Evolutionary conservation across 441 rosid species (phyloP).

Genomic region (Bocquillonia castaneifolia): DNA sequence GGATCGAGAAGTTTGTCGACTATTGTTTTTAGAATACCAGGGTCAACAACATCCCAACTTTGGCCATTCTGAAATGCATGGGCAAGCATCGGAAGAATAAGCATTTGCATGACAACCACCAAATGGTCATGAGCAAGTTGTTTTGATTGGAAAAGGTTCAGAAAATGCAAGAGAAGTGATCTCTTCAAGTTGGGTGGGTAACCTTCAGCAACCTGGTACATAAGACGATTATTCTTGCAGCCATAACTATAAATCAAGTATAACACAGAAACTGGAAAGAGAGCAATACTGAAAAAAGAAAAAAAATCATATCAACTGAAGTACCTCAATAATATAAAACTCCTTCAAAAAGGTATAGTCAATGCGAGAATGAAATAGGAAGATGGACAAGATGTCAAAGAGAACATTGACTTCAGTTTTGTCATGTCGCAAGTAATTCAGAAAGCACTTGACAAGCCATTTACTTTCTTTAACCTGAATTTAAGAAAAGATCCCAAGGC

Average conservation of each 20-base stretch:
- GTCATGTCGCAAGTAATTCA: conserved; percentile 83
- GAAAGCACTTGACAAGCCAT: conserved; percentile 99
- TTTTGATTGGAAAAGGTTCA: conserved; percentile 84
- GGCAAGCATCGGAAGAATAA: conserved; percentile 95
- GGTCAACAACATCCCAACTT: conserved; percentile 96
- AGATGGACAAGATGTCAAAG: conserved; percentile 87
- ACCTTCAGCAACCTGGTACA: conserved; percentile 85
- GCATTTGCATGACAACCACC: conserved; percentile 98
- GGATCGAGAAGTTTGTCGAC: conserved; percentile 99
- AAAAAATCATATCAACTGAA: conserved; percentile 12
- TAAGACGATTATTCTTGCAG: conserved; percentile 16
- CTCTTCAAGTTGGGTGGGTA: conserved; percentile 79
- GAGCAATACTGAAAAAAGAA: background rate
- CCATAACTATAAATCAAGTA: background rate
- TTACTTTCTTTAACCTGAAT: conserved; percentile 98
- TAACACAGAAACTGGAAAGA: background rate
- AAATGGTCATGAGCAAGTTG: conserved; percentile 87
- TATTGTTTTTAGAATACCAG: conserved; percentile 73
- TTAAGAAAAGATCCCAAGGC: conserved; percentile 18
- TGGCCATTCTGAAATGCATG: conserved; percentile 86
- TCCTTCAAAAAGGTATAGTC: conserved; percentile 94
- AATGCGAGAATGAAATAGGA: conserved; percentile 83
- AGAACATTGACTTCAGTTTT: conserved; percentile 77
- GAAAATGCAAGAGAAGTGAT: conserved; percentile 73
- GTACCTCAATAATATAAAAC: conserved; percentile 96